Evolutionary conservation across 257 asterid genomes (phyloP).

Genomic region (Paraleonurus japonicus): DNA sequence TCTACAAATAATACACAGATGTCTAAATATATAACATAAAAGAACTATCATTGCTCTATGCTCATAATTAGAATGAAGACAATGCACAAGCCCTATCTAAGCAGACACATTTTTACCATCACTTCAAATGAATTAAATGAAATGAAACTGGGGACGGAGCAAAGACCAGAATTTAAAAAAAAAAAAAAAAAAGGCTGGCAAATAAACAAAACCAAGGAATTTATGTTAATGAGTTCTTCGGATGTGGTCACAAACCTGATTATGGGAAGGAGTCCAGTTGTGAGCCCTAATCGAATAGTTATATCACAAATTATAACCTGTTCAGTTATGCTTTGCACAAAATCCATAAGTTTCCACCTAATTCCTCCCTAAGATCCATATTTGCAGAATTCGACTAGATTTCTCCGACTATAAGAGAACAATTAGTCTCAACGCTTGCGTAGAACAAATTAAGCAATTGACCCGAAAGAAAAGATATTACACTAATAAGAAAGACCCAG

Average conservation of each 20-base stretch:
- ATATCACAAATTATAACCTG: not conserved
- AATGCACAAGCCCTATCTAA: not conserved
- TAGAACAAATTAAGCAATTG: not conserved
- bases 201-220: not conserved
- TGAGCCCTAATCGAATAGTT: not conserved
- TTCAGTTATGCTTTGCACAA: not conserved
- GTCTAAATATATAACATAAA: not conserved
- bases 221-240: not conserved
- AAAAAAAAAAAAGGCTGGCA: not conserved
- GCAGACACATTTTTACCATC: not conserved
- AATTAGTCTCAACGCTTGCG: not conserved
- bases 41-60: not conserved
- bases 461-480: not conserved
- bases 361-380: slow-evolving; percentile 14
- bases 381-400: slow-evolving; percentile 15
- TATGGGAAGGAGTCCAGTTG: too few relatives aligned
- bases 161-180: not conserved
- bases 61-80: not conserved
- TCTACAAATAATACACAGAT: not conserved
- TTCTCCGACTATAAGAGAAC: not conserved
- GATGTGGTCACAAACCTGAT: too few relatives aligned
- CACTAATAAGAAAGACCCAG: not conserved
- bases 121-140: not conserved
- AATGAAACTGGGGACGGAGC: not conserved
- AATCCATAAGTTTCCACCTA: not conserved